Evolutionary conservation across 1,139 yeast genomes (phyloP), one percentile per base, ranked within the genome.

Genomic region (Pneumocystis carinii): DNA sequence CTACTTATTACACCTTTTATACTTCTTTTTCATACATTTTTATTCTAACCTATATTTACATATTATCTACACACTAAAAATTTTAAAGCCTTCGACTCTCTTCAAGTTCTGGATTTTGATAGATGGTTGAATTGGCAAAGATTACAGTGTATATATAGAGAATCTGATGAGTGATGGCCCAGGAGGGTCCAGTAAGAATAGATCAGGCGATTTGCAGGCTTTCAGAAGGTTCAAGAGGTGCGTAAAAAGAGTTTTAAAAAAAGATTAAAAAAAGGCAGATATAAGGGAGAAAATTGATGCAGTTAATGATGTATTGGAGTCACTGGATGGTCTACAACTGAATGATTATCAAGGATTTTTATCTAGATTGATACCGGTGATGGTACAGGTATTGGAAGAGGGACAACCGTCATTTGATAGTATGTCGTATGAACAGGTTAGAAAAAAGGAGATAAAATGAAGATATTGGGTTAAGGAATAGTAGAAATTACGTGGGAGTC

Each of bases 241-340:
- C 24, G 27, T 24, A 48, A n/a, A 48, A 12, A 5, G n/a, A 48
- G 19, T 10, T n/a, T 24, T 48, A 12, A 12, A 19, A 48, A 17
- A 41, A 17, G 7, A 24, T 48, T 48, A 24, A 48, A 8, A 48
- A 48, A 8, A 48, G 72, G 61, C 70, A 67, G 94, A 86, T 73
- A 78, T 78, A 68, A 80, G 80, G 66, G 76, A 82, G 6, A 83
- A 84, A 66, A 84, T 85, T 67, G 78, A 88, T 1, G 81, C 84
- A 19, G 81, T 89, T 55, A 83, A 90, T 17, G 97, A 92, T 73
- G 76, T 90, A 61, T 81, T 94, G 67, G 97, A 90, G 73, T 82
- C 88, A 73, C 80, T 90, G 61, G 97, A 90, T 71, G 39, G 60
- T 12, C 12, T 59, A 12, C 38, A 60, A 10, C 60, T 24, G 4